phyloP scores from a whole-genome alignment of 495 filamentous ascomycete species.

The Aspergillus nanangensis region DNA sequence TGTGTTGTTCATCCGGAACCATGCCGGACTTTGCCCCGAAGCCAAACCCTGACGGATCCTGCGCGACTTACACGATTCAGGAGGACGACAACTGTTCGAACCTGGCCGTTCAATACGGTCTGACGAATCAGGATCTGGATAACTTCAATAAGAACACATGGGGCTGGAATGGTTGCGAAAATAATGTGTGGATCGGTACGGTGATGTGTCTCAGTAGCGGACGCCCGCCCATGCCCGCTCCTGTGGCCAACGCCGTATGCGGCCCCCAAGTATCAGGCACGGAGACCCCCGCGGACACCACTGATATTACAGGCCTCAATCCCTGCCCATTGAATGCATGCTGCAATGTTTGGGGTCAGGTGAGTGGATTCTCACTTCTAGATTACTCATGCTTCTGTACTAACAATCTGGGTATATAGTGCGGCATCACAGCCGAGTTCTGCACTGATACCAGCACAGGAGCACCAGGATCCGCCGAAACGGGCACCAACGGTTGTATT shows the following conservation, averaged over 20 bases:
- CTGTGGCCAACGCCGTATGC: constrained; percentile 32
- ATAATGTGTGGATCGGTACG: no score
- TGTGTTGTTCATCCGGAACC: constrained; percentile 45
- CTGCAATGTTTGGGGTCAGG: constrained; percentile 23
- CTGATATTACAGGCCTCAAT: constrained; percentile 18
- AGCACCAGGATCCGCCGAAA: constrained; percentile 30
- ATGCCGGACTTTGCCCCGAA: constrained; percentile 36
- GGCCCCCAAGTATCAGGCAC: constrained; percentile 41
- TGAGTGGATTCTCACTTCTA: no score
- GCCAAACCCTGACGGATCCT: constrained; percentile 37
- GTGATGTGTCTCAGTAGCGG: constrained; percentile 48
- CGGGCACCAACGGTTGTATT: constrained; percentile 36
- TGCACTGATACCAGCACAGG: constrained; percentile 30
- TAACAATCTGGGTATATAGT: no score
- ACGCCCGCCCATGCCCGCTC: constrained; percentile 37
- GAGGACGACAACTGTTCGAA: constrained; percentile 23
- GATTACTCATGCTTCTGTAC: no score
- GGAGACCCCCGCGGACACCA: constrained; percentile 11
- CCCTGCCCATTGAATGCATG: constrained; percentile 28
- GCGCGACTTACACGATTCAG: constrained; percentile 27
- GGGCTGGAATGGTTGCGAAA: constrained; percentile 44
- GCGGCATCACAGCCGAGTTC: constrained; percentile 44
- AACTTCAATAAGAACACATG: constrained; percentile 33
- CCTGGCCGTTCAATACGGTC: constrained; percentile 16
- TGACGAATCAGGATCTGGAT: constrained; percentile 25